Conservation (phyloP, 139 green algal species). For the Picochlorum costavermella region DNA sequence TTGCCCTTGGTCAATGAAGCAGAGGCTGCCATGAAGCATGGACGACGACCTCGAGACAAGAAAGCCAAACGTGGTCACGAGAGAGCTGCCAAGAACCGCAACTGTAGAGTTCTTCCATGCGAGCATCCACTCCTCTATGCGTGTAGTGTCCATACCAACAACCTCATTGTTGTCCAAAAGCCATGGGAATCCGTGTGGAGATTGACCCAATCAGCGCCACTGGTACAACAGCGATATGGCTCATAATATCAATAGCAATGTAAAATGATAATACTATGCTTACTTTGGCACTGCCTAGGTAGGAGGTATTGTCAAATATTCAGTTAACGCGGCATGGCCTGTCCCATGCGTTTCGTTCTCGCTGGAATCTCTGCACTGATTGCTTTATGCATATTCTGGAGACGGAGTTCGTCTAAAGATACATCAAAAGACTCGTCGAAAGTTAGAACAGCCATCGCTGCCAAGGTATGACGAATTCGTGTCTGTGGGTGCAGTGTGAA, state of each 20-base stretch:
- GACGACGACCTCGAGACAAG: slow-evolving; percentile 8
- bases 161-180: slow-evolving; percentile 41
- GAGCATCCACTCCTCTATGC: slow-evolving; percentile 30
- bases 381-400: slow-evolving; percentile 11
- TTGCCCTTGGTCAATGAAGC: slow-evolving; percentile 9
- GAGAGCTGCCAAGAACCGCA: slow-evolving; percentile 9
- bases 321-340: slow-evolving; percentile 5
- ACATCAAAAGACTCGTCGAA: too few species aligned
- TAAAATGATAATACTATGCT: too few species aligned
- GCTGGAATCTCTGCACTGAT: slow-evolving; percentile 15
- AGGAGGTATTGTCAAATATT: not conserved
- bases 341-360: slow-evolving; percentile 20
- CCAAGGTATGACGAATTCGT: too few species aligned
- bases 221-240: slow-evolving; percentile 46
- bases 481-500: too few species aligned
- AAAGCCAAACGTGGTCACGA: slow-evolving; percentile 3
- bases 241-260: slow-evolving; percentile 30
- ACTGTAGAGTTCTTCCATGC: slow-evolving; percentile 32
- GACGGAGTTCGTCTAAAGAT: not conserved
- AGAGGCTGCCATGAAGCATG: not conserved
- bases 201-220: slow-evolving; percentile 22
- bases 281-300: too few species aligned
- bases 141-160: not conserved
- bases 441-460: too few species aligned
- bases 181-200: slow-evolving; percentile 33